These are phyloP conservation scores for Paracorniculantispora psalliotae DNA, from an alignment of 2,329 filamentous ascomycete species.

Conservation along the genomic window DNA sequence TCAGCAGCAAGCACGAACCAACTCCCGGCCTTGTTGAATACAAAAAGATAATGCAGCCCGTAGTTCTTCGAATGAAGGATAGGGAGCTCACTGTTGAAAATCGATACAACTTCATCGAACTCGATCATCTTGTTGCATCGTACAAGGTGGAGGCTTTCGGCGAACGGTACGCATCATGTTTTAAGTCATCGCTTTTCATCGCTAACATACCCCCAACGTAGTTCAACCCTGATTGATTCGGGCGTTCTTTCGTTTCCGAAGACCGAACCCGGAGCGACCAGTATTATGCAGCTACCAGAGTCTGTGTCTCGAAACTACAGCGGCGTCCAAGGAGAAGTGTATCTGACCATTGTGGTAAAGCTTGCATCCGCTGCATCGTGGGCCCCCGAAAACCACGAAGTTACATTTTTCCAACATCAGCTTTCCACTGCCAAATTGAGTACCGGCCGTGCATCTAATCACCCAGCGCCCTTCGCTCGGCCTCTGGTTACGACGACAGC, in stretches of 20 bases:
- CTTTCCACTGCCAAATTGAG: conserved; percentile 31
- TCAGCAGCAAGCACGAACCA: conserved; percentile 49
- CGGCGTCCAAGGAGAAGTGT: conserved; percentile 31
- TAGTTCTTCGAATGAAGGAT: conserved; percentile 35
- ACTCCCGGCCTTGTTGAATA: conserved; percentile 52
- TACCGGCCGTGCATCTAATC: no score
- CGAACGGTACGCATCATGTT: conserved; percentile 31
- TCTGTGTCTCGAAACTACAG: conserved; percentile 24
- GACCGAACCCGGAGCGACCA: conserved; percentile 34
- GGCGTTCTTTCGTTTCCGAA: conserved; percentile 37
- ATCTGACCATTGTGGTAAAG: conserved; percentile 41
- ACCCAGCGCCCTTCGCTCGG: not conserved
- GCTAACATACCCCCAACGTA: not conserved
- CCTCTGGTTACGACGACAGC: conserved; percentile 13
- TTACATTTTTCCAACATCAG: conserved; percentile 50
- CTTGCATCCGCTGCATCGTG: conserved; percentile 42
- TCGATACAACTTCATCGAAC: conserved; percentile 43
- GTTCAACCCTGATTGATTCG: conserved; percentile 22
- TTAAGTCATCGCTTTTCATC: not conserved
- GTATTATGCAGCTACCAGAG: conserved; percentile 29
- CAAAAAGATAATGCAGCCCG: conserved; percentile 54
- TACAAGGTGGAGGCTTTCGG: conserved; percentile 41
- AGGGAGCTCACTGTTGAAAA: conserved; percentile 40
- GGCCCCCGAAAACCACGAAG: conserved; percentile 48
- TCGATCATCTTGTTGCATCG: conserved; percentile 37